Conservation (phyloP, 371 early-diverging fungal genomes). For the Sporodiniella umbellata region DNA sequence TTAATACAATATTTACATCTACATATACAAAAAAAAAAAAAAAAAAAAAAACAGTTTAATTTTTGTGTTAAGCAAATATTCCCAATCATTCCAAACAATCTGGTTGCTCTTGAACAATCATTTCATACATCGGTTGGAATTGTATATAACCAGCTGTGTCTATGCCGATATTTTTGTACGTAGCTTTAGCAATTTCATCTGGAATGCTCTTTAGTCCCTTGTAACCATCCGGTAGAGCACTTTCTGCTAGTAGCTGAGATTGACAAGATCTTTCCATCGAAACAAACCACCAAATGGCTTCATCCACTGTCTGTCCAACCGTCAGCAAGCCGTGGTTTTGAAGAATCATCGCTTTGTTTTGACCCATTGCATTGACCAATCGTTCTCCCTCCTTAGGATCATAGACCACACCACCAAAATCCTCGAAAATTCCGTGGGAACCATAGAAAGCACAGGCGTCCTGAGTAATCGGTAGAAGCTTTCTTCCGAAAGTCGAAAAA, state of each 20-base stretch:
- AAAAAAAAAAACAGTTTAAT: background rate
- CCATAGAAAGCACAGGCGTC: slow-evolving; percentile 60
- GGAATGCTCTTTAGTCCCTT: slow-evolving; percentile 37
- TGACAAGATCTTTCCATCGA: slow-evolving; percentile 56
- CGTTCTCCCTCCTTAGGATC: slow-evolving; percentile 51
- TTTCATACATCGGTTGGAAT: slow-evolving; percentile 58
- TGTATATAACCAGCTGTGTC: slow-evolving; percentile 42
- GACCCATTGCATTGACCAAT: slow-evolving; percentile 44
- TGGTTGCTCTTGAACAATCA: slow-evolving; percentile 53
- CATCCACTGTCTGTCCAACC: slow-evolving; percentile 51
- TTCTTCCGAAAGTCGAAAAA: slow-evolving; percentile 46
- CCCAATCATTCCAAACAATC: slow-evolving; percentile 47
- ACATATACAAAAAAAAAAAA: background rate
- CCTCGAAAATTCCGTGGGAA: slow-evolving; percentile 43
- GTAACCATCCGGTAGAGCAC: slow-evolving; percentile 38
- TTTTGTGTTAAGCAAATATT: too few relatives aligned
- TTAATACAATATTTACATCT: too few relatives aligned
- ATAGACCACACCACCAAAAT: slow-evolving; percentile 54
- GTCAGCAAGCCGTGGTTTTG: slow-evolving; percentile 64
- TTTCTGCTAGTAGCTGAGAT: slow-evolving; percentile 54
- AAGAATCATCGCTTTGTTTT: slow-evolving; percentile 51
- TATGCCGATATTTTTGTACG: slow-evolving; percentile 36
- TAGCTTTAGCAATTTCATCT: slow-evolving; percentile 39
- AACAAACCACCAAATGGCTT: slow-evolving; percentile 58
- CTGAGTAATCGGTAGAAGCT: slow-evolving; percentile 53